phyloP scores from a whole-genome alignment of 306 rosid genomes.

The Sophora flavescens region DNA sequence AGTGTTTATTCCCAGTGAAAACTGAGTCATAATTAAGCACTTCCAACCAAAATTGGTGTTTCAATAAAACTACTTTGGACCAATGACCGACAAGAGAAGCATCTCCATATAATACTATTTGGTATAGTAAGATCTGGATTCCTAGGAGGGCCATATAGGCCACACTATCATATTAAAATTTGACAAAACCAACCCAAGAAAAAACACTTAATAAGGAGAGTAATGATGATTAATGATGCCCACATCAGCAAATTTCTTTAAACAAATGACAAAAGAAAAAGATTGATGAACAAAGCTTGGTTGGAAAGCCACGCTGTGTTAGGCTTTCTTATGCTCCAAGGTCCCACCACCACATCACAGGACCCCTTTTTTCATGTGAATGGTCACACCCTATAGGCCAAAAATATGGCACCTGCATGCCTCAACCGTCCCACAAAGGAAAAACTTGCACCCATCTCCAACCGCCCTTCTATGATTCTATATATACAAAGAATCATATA shows the following conservation, averaged over 20 bases:
- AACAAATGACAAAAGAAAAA: constrained; percentile 43
- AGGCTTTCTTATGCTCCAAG: constrained; percentile 46
- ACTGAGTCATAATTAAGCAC: constrained; percentile 48
- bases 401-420: constrained; percentile 28
- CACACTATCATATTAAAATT: constrained; percentile 8
- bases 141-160: constrained; percentile 41
- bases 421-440: constrained; percentile 43
- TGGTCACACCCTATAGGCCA: constrained; percentile 8
- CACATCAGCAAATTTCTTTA: constrained; percentile 49
- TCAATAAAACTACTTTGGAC: constrained; percentile 39
- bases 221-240: constrained; percentile 60
- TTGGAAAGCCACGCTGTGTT: constrained; percentile 62
- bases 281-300: constrained; percentile 54
- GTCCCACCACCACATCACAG: constrained; percentile 48
- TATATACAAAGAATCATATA: not conserved
- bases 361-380: constrained; percentile 46
- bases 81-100: constrained; percentile 53
- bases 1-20: not conserved
- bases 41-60: constrained; percentile 38
- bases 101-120: constrained; percentile 36
- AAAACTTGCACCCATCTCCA: constrained; percentile 1
- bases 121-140: constrained; percentile 43
- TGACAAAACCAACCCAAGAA: constrained; percentile 18
- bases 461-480: constrained; percentile 48
- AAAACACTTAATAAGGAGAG: constrained; percentile 37